Percentiles rank a stretch among this genome's conserved stretches.
Evolutionary conservation across 208 protist genomes (phyloP).

Genomic region (Wallacemonas collosoma): DNA sequence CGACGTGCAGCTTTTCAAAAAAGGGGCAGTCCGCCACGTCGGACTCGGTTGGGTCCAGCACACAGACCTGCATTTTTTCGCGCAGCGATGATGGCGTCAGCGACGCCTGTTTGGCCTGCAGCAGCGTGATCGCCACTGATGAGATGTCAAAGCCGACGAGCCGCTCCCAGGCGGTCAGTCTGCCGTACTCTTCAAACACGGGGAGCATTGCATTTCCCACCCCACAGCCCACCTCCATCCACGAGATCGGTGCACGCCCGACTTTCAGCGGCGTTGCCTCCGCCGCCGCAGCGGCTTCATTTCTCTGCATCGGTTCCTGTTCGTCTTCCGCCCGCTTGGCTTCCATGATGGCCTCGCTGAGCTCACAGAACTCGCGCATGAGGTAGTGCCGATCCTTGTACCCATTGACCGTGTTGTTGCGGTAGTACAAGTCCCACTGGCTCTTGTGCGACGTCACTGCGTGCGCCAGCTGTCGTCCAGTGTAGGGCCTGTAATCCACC

Average conservation of each 20-base stretch:
- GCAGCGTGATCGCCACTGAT: constrained; percentile 79
- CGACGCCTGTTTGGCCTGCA: constrained; percentile 50
- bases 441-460: constrained; percentile 36
- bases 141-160: constrained; percentile 92
- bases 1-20: constrained; percentile 5
- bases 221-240: constrained; percentile 95
- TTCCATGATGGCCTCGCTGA: constrained; percentile 48
- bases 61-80: constrained; percentile 61
- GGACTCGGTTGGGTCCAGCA: constrained; percentile 58
- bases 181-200: constrained; percentile 78
- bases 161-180: constrained; percentile 58
- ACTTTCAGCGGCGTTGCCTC: too few relatives aligned
- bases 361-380: constrained; percentile 80
- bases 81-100: constrained; percentile 27
- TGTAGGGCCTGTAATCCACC: constrained; percentile 80
- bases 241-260: constrained; percentile 29
- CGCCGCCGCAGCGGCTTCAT: neutral
- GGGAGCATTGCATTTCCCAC: constrained; percentile 94
- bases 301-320: constrained; percentile 7
- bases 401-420: constrained; percentile 87
- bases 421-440: constrained; percentile 91
- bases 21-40: constrained; percentile 43
- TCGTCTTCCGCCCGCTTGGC: neutral
- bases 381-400: constrained; percentile 93
- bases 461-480: constrained; percentile 42